A percentile compares a stretch with the other conserved stretches of the same genome.
Evolutionary conservation across 1,284 basidiomycete genomes (phyloP).

Genomic region (Ganoderma multipileum): DNA sequence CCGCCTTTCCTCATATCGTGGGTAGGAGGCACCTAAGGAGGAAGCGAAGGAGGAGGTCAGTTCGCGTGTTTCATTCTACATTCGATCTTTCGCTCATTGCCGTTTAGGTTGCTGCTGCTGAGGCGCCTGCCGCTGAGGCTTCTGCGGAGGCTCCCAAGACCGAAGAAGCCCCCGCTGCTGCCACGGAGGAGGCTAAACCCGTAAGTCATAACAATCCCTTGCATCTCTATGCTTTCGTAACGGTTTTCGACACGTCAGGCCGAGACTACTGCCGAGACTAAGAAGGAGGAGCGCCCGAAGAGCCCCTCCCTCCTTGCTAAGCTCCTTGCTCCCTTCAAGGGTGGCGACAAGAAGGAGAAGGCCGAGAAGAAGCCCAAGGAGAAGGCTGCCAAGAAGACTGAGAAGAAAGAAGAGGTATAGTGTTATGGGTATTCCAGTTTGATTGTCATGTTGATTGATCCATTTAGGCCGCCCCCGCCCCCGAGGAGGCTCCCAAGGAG

Average conservation of each 20-base stretch:
- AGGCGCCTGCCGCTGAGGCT: conserved; percentile 41
- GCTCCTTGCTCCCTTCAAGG: conserved; percentile 74
- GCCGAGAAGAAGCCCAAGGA: conserved; percentile 63
- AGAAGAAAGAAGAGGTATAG: conserved; percentile 71
- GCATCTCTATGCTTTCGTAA: conserved; percentile 18
- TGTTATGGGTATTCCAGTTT: conserved; percentile 19
- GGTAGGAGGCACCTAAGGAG: conserved; percentile 31
- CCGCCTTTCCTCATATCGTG: neutral
- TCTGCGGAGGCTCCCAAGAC: conserved; percentile 46
- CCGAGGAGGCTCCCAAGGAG: conserved; percentile 40
- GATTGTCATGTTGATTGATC: conserved; percentile 12
- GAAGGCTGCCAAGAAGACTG: conserved; percentile 65
- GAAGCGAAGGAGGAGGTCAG: conserved; percentile 29
- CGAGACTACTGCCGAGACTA: conserved; percentile 54
- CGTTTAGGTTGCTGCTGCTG: conserved; percentile 28
- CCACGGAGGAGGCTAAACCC: conserved; percentile 64
- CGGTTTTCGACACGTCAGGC: conserved; percentile 27
- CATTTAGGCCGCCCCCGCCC: conserved; percentile 41
- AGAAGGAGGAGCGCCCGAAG: conserved; percentile 80
- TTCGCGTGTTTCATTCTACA: neutral
- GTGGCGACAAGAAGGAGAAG: conserved; percentile 43
- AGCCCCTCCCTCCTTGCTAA: conserved; percentile 77
- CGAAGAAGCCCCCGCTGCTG: conserved; percentile 44
- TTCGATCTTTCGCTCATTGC: neutral
- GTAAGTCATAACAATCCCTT: conserved; percentile 47